Percentiles rank a stretch among this genome's conserved stretches.
Evolutionary conservation across 2,329 filamentous ascomycete species (phyloP).

Genomic region (Cylindrodendrum hubeiense): DNA sequence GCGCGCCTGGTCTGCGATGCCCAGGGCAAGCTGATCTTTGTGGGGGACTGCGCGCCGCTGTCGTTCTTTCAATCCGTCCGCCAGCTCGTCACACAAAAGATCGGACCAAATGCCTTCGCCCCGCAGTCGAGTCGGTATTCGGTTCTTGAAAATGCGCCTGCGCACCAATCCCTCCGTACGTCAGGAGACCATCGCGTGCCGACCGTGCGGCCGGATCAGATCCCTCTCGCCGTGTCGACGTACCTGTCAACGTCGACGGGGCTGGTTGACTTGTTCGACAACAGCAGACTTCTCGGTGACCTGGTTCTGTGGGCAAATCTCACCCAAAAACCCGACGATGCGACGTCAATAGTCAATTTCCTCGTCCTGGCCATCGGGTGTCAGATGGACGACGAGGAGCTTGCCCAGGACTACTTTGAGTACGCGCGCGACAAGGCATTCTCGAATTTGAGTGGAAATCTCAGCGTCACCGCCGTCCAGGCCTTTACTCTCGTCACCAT

Average conservation of each 20-base stretch:
- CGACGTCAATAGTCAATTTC: slow-evolving; percentile 58
- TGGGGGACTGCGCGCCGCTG: slow-evolving; percentile 67
- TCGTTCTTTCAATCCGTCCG: slow-evolving; percentile 68
- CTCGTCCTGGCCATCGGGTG: slow-evolving; percentile 64
- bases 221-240: slow-evolving; percentile 48
- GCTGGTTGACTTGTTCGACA: slow-evolving; percentile 63
- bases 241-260: slow-evolving; percentile 59
- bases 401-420: slow-evolving; percentile 62
- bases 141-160: slow-evolving; percentile 59
- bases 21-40: slow-evolving; percentile 67
- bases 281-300: slow-evolving; percentile 52
- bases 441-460: slow-evolving; percentile 57
- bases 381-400: slow-evolving; percentile 55
- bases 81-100: slow-evolving; percentile 61
- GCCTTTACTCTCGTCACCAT: slow-evolving; percentile 63
- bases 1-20: slow-evolving; percentile 64
- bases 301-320: slow-evolving; percentile 57
- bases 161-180: slow-evolving; percentile 36
- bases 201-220: slow-evolving; percentile 40
- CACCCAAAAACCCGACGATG: slow-evolving; percentile 49
- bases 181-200: slow-evolving; percentile 42
- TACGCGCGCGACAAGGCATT: slow-evolving; percentile 61
- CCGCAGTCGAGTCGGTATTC: slow-evolving; percentile 64
- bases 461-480: slow-evolving; percentile 63
- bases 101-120: slow-evolving; percentile 64